Percentiles rank a stretch among this genome's conserved stretches.
Conservation (phyloP, 495 filamentous ascomycete species). For the Ramalina peruviana region DNA sequence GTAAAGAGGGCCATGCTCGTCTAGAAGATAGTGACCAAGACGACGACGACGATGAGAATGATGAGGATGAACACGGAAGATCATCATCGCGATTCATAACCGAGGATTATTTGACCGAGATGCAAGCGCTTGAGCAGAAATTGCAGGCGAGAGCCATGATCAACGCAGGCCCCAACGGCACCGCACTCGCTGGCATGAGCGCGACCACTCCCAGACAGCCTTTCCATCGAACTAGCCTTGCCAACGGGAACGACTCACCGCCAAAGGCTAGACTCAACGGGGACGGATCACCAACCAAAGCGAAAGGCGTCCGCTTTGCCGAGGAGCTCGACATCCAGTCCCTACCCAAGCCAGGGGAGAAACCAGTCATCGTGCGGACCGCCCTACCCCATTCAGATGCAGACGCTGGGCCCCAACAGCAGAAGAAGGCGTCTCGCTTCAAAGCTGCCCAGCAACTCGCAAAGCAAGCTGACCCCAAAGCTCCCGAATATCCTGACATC, state of each 20-base stretch:
- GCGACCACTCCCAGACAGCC: too few species aligned
- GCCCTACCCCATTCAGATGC: neutral
- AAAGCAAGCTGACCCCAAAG: neutral
- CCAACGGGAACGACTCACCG: constrained; percentile 20
- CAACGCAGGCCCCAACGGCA: constrained; percentile 36
- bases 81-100: constrained; percentile 46
- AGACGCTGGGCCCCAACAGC: constrained; percentile 12
- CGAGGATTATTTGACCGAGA: constrained; percentile 58
- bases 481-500: constrained; percentile 1
- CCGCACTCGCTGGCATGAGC: neutral
- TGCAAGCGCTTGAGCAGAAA: constrained; percentile 71
- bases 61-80: constrained; percentile 57
- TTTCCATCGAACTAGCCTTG: neutral
- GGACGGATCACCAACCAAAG: constrained; percentile 3
- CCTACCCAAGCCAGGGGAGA: neutral
- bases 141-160: constrained; percentile 43
- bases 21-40: constrained; percentile 31
- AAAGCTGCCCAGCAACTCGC: constrained; percentile 21
- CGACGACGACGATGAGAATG: constrained; percentile 32
- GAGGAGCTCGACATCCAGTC: constrained; percentile 51
- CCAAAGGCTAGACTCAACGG: constrained; percentile 5
- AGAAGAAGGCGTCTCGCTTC: constrained; percentile 30
- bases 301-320: constrained; percentile 67
- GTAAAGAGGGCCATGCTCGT: constrained; percentile 41
- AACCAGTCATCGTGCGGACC: constrained; percentile 15